Conservation (phyloP, 2,329 filamentous ascomycete species). For the Botrytis deweyae region DNA sequence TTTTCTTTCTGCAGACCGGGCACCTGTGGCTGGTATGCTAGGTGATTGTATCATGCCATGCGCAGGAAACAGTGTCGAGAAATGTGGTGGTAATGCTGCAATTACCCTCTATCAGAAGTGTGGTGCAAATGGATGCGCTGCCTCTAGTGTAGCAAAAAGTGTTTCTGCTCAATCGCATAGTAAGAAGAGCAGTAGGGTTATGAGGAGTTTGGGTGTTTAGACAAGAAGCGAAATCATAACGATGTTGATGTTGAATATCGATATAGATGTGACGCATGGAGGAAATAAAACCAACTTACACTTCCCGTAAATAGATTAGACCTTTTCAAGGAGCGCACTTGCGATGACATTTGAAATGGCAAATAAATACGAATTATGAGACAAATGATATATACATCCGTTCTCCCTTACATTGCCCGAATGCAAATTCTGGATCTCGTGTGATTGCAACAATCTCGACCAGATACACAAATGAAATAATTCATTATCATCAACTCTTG, state of each 20-base stretch:
- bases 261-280: not conserved
- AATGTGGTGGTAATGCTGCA: conserved; percentile 16
- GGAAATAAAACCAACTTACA: not conserved
- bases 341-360: not conserved
- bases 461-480: not conserved
- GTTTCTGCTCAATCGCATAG: not conserved
- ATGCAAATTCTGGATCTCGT: not conserved
- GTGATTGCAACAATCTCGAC: not conserved
- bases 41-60: conserved; percentile 17
- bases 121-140: not conserved
- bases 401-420: too few relatives aligned
- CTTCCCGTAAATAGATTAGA: not conserved
- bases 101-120: conserved; percentile 22
- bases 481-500: not conserved
- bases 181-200: not conserved
- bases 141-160: not conserved
- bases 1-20: not conserved
- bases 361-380: not conserved
- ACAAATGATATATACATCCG: not conserved
- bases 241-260: not conserved
- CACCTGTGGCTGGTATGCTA: conserved; percentile 6
- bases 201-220: not conserved
- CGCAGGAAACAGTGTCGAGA: conserved; percentile 16
- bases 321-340: not conserved
- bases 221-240: not conserved